Evolutionary conservation across 2,329 filamentous ascomycete genomes (phyloP).

Genomic region (Microdochium paspali): DNA sequence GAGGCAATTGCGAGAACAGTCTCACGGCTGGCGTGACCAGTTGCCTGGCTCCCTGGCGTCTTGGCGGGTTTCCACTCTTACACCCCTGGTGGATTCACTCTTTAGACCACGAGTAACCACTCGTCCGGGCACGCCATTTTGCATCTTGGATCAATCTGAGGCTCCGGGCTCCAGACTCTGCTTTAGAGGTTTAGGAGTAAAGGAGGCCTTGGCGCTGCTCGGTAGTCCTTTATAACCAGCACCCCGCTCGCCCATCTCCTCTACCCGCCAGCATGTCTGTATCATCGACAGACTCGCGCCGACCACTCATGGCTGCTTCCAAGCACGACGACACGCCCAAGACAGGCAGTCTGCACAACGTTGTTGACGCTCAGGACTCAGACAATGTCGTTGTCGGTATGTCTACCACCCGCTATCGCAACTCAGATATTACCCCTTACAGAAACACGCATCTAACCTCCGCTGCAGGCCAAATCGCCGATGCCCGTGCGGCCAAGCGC

Average conservation of each 20-base stretch:
- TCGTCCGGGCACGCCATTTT: not conserved
- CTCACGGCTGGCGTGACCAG: not conserved
- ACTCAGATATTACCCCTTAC: not conserved
- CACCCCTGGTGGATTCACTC: not conserved
- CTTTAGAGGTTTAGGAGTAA: too few relatives aligned
- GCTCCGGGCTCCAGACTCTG: not conserved
- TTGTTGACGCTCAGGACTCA: not conserved
- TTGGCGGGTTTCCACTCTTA: not conserved
- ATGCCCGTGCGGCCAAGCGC: constrained; percentile 8
- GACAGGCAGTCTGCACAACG: not conserved
- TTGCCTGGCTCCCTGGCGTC: not conserved
- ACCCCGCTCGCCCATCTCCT: not conserved
- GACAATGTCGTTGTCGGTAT: not conserved
- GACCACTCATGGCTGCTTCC: not conserved
- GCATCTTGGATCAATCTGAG: not conserved
- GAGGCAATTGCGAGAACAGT: not conserved
- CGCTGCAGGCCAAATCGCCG: not conserved
- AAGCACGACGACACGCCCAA: constrained; percentile 1
- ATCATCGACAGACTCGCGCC: not conserved
- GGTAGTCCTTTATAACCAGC: not conserved
- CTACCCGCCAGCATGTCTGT: not conserved
- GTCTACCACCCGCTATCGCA: not conserved
- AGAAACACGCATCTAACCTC: not conserved
- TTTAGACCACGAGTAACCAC: not conserved
- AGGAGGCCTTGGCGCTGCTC: too few relatives aligned